Conservation (phyloP, 2,329 filamentous ascomycete genomes). For the Colletotrichum limetticola region DNA sequence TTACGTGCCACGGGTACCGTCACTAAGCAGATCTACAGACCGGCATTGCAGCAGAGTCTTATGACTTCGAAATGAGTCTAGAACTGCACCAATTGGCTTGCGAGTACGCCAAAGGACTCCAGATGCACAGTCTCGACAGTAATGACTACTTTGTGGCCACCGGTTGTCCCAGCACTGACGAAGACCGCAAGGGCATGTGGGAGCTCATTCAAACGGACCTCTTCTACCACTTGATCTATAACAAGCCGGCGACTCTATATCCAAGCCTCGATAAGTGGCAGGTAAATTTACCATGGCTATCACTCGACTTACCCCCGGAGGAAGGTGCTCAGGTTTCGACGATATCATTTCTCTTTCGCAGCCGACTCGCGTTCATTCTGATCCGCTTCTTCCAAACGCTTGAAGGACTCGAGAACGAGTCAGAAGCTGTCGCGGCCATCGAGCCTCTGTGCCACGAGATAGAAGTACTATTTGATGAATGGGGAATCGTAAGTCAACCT, state of each 20-base stretch:
- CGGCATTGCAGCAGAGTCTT: conserved; percentile 42
- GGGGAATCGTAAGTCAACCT: conserved; percentile 40
- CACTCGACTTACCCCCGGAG: conserved; percentile 38
- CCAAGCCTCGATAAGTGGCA: conserved; percentile 41
- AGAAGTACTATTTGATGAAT: conserved; percentile 41
- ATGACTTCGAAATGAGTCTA: conserved; percentile 46
- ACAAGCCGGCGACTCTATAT: conserved; percentile 43
- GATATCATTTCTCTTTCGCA: conserved; percentile 43
- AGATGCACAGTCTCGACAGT: conserved; percentile 45
- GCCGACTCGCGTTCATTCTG: conserved; percentile 42
- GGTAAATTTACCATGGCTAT: conserved; percentile 46
- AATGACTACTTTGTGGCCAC: conserved; percentile 32
- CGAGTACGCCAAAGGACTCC: conserved; percentile 44
- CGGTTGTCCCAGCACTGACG: conserved; percentile 20
- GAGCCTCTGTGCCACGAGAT: conserved; percentile 41
- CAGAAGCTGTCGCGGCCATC: conserved; percentile 13
- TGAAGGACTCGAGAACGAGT: background rate
- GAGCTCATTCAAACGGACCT: conserved; percentile 46
- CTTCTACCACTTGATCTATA: conserved; percentile 44
- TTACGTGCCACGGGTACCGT: rapidly evolving
- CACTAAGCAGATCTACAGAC: conserved; percentile 31
- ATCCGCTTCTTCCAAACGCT: conserved; percentile 42
- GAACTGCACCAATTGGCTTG: conserved; percentile 43
- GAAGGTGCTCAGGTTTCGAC: conserved; percentile 37
- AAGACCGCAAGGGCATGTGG: conserved; percentile 45